These are phyloP conservation scores for Hamamelis virginiana DNA, from an alignment of 164 flowering plant species.

Conservation along the genomic window DNA sequence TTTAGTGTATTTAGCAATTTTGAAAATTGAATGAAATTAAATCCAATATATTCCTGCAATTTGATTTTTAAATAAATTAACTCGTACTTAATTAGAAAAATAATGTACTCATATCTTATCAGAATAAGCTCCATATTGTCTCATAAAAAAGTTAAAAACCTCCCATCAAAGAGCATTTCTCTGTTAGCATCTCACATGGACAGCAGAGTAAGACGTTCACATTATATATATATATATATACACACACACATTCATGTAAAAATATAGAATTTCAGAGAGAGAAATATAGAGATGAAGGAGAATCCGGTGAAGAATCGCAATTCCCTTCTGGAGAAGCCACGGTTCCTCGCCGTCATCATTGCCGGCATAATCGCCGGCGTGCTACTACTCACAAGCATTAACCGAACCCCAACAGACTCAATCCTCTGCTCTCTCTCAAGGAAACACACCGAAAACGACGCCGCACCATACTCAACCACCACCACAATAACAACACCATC, in stretches of 20 bases:
- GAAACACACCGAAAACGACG: not conserved
- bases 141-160: too few species aligned
- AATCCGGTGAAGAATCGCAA: not conserved
- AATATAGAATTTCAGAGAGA: not conserved
- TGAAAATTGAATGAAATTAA: too few species aligned
- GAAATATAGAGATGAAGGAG: constrained; percentile 3
- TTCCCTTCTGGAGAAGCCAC: not conserved
- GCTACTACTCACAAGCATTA: constrained; percentile 10
- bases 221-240: too few species aligned
- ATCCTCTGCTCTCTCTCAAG: constrained; percentile 13
- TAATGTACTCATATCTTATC: too few species aligned
- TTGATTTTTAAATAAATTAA: too few species aligned
- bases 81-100: too few species aligned
- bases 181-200: too few species aligned
- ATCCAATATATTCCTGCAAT: too few species aligned
- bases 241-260: not conserved
- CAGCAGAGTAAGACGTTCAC: too few species aligned
- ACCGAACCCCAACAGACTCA: not conserved
- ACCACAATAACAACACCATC: constrained; percentile 16
- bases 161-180: too few species aligned
- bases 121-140: too few species aligned
- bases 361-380: constrained; percentile 19
- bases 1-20: too few species aligned
- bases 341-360: constrained; percentile 5
- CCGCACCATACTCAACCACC: constrained; percentile 9